phyloP scores from a whole-genome alignment of 2,329 filamentous ascomycete genomes.

The Colletotrichum brevisporum region DNA sequence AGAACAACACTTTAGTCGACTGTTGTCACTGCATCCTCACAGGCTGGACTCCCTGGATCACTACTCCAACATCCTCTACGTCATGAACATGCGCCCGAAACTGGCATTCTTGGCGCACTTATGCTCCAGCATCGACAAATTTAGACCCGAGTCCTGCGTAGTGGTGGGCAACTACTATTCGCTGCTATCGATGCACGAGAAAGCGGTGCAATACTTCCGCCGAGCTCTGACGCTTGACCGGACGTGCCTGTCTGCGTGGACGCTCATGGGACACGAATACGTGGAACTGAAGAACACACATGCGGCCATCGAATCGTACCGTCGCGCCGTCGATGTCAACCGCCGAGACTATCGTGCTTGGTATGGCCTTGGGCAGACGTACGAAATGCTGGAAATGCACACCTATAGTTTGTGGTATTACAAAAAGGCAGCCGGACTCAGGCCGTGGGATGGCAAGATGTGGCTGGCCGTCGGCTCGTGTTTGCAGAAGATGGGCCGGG shows the following conservation, averaged over 20 bases:
- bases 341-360: slow-evolving; percentile 96
- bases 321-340: slow-evolving; percentile 95
- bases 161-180: slow-evolving; percentile 99
- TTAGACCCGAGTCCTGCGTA: slow-evolving; percentile 95
- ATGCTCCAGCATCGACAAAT: slow-evolving; percentile 92
- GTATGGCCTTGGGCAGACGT: slow-evolving; percentile 97
- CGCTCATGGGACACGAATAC: slow-evolving; percentile 98
- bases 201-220: slow-evolving; percentile 97
- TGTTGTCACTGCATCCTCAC: slow-evolving; percentile 81
- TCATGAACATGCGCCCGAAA: slow-evolving; percentile 89
- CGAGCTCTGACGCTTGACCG: slow-evolving; percentile 92
- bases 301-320: slow-evolving; percentile 96
- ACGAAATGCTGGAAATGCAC: slow-evolving; percentile 98
- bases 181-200: slow-evolving; percentile 93
- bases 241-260: slow-evolving; percentile 95
- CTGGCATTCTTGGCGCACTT: slow-evolving; percentile 93
- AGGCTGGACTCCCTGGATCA: slow-evolving; percentile 92
- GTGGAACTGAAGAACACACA: slow-evolving; percentile 99
- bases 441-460: slow-evolving; percentile 98
- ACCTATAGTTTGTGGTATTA: slow-evolving; percentile 98
- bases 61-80: slow-evolving; percentile 97
- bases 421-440: slow-evolving; percentile 91
- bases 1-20: slow-evolving; percentile 79
- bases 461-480: slow-evolving; percentile 97
- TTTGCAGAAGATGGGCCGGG: slow-evolving; percentile 88